Percentiles rank a stretch among this genome's conserved stretches.
phyloP scores from a whole-genome alignment of 2,329 filamentous ascomycete genomes.

The Paecilomyces variotii region DNA sequence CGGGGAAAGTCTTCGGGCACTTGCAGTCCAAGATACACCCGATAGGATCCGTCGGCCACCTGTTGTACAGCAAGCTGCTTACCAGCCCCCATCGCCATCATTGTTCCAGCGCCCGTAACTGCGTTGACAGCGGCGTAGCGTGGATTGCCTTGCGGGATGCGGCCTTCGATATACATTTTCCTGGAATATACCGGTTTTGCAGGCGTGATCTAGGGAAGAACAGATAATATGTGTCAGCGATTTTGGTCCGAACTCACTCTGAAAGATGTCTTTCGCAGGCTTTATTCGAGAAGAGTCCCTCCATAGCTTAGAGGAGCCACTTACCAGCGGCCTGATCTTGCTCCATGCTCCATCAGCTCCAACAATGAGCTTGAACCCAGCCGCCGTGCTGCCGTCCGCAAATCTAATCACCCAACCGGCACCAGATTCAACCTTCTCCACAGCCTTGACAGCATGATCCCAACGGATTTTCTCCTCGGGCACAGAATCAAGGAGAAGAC shows the following conservation, averaged over 20 bases:
- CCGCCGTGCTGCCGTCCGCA: slow-evolving; percentile 5
- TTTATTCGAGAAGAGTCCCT: slow-evolving; percentile 12
- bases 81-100: neutral
- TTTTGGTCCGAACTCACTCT: neutral
- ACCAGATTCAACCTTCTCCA: slow-evolving; percentile 7
- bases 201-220: neutral
- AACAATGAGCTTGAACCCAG: slow-evolving; percentile 14
- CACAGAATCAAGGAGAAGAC: slow-evolving; percentile 29
- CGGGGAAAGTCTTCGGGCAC: neutral
- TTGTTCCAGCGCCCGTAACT: neutral
- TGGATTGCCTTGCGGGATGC: slow-evolving; percentile 7
- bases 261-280: neutral
- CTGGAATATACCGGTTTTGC: neutral
- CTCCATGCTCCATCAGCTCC: slow-evolving; percentile 21
- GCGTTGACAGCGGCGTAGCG: neutral
- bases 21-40: neutral
- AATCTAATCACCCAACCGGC: neutral
- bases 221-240: neutral
- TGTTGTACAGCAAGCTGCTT: neutral
- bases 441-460: slow-evolving; percentile 17
- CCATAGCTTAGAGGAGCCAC: slow-evolving; percentile 9
- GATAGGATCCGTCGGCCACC: neutral
- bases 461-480: slow-evolving; percentile 26
- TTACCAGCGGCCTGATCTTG: slow-evolving; percentile 5
- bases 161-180: slow-evolving; percentile 6